Base-by-base conservation (phyloP, 106 monocot genomes). In the Hemerocallis citrina region DNA sequence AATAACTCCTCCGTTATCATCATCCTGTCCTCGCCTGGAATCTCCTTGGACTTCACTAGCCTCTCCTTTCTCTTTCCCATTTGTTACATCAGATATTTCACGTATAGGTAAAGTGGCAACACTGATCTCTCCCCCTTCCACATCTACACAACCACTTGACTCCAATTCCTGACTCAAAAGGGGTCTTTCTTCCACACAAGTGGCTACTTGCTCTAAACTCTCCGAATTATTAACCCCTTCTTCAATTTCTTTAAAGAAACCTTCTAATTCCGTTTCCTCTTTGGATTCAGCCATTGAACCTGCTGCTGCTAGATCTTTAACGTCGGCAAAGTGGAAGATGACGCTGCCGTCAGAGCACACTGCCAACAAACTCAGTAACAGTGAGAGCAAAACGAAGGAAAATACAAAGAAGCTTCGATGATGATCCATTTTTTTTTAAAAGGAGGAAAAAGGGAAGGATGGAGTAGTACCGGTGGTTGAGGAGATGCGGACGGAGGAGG, bases 311-410 rank as follows among this genome's bases (percentile, higher is more conserved):
- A 40, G 1, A 39, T 76, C 69, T 15, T 59, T 57, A 16, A 41
- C 64, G 46, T 64, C 78, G 13, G 31, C 59, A 43, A 86, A 86
- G 37, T 55, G 78, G 64, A 75, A 86, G 61, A 86, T 32, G 50
- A 86, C 42, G 62, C 86, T 86, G 12, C 86, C 86, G 55, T 86
- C 86, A 28, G 72, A 44, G 69, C 67, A 75, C 68, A 72, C 86
- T 86, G 75, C 68, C 64, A 40, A 74, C 39, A 61, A 65, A 64
- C 65, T 44, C 62, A 70, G 62, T 46, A n/a, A 11, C 51, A 55
- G 45, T 37, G 6, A 30, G 14, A 69, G 13, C 17, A 78, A 50
- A 31, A 61, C 55, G 24, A 56, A 12, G 41, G 23, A 1, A 38
- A 44, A 19, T 40, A 25, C 43, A 44, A 58, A 58, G 19, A n/a